phyloP scores from a whole-genome alignment of 345 rosid species.

The Brassica nigra region DNA sequence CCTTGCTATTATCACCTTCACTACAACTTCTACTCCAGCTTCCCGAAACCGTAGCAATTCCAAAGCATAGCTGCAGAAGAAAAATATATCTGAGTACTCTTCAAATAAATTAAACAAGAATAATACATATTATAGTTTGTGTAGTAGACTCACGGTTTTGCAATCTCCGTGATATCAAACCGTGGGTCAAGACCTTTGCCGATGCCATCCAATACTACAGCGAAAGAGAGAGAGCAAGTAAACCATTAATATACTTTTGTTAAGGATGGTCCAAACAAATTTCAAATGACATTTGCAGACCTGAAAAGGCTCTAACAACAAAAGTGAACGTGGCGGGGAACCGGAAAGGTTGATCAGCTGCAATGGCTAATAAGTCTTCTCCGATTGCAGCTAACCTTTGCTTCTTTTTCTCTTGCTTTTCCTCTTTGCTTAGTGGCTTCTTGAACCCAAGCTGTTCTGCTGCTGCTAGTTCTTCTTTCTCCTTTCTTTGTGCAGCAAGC shows the following conservation, averaged over 20 bases:
- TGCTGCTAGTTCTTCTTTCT: constrained; percentile 84
- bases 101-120: constrained; percentile 23
- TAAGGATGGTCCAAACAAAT: constrained; percentile 1
- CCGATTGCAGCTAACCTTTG: constrained; percentile 98
- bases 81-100: constrained; percentile 28
- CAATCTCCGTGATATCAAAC: constrained; percentile 95
- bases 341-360: constrained; percentile 97
- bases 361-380: constrained; percentile 93
- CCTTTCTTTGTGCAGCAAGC: constrained; percentile 85
- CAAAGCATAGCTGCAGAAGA: constrained; percentile 75
- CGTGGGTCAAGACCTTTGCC: constrained; percentile 99
- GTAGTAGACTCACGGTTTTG: constrained; percentile 77
- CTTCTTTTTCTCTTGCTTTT: constrained; percentile 89
- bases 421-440: constrained; percentile 82
- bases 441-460: constrained; percentile 81
- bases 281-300: constrained; percentile 42
- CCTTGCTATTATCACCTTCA: constrained; percentile 59
- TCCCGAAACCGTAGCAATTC: constrained; percentile 87
- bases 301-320: constrained; percentile 99
- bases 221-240: constrained; percentile 12
- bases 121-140: background rate
- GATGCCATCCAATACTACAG: constrained; percentile 92
- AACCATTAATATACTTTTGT: constrained; percentile 2
- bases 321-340: constrained; percentile 98
- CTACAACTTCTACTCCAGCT: constrained; percentile 91